Percentiles rank a stretch among this genome's conserved stretches.
These are phyloP conservation scores for Kodamaea anthophila DNA, from an alignment of 1,139 yeast genomes.

Conservation along the genomic window DNA sequence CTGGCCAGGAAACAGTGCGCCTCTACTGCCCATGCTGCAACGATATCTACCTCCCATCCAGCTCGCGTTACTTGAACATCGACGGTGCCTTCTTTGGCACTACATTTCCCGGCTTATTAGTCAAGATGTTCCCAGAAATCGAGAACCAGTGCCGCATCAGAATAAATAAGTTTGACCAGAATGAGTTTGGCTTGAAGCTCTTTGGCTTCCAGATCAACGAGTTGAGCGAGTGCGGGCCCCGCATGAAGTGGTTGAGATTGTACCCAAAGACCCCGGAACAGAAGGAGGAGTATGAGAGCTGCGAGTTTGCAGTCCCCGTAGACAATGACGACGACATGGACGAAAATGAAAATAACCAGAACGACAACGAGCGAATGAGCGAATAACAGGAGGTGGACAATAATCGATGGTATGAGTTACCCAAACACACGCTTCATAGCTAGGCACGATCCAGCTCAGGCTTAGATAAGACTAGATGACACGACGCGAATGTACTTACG, in stretches of 20 bases:
- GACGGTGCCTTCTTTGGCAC: slow-evolving; percentile 98
- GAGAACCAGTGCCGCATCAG: slow-evolving; percentile 48
- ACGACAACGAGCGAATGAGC: slow-evolving; percentile 18
- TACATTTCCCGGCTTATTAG: slow-evolving; percentile 86
- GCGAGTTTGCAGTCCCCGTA: slow-evolving; percentile 54
- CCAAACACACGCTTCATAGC: too few relatives aligned
- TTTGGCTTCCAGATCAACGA: slow-evolving; percentile 87
- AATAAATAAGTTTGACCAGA: slow-evolving; percentile 47
- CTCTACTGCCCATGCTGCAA: slow-evolving; percentile 92
- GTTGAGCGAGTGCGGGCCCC: slow-evolving; percentile 71
- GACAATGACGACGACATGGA: slow-evolving; percentile 18
- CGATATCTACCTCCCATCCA: slow-evolving; percentile 82
- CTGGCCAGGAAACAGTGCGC: slow-evolving; percentile 88
- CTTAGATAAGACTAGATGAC: too few relatives aligned
- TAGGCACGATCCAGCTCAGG: too few relatives aligned
- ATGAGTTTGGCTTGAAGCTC: slow-evolving; percentile 62
- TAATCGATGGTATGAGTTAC: too few relatives aligned
- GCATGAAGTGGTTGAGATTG: slow-evolving; percentile 92
- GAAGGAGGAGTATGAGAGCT: slow-evolving; percentile 50
- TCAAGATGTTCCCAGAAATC: slow-evolving; percentile 84
- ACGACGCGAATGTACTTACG: too few relatives aligned
- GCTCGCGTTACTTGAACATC: slow-evolving; percentile 75
- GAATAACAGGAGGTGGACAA: too few relatives aligned
- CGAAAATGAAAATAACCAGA: slow-evolving; percentile 23
- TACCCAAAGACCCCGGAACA: slow-evolving; percentile 59